phyloP scores from a whole-genome alignment of 306 rosid genomes.

The Quercus variabilis region DNA sequence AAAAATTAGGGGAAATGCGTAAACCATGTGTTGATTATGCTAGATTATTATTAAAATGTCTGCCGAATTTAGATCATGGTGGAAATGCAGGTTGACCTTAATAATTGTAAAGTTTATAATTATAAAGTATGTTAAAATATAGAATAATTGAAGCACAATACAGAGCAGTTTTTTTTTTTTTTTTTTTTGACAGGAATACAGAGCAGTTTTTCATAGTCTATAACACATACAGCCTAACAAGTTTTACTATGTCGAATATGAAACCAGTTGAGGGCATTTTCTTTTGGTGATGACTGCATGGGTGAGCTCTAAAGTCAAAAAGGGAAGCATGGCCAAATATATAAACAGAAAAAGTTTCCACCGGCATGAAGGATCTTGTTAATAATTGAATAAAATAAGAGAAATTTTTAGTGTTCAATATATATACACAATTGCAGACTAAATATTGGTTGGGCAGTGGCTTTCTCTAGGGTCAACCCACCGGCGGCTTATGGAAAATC shows the following conservation, averaged over 20 bases:
- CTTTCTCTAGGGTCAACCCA: not conserved
- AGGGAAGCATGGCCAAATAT: conserved; percentile 5
- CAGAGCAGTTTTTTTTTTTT: not conserved
- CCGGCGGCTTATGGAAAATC: not conserved
- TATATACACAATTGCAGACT: not conserved
- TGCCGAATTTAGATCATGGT: not conserved
- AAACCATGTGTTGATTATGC: not conserved
- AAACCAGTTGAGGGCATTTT: not conserved
- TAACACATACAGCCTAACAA: not conserved
- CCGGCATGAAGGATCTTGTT: conserved; percentile 11
- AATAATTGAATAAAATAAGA: not conserved
- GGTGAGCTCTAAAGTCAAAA: conserved; percentile 18
- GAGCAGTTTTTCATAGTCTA: not conserved
- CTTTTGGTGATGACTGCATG: not conserved
- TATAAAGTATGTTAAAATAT: not conserved
- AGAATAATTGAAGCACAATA: not conserved
- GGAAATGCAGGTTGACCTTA: conserved; percentile 16
- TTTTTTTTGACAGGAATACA: not conserved
- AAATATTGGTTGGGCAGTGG: not conserved
- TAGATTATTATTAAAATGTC: not conserved
- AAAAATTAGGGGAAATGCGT: not conserved
- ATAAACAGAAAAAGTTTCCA: conserved; percentile 25
- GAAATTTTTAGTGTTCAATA: not conserved
- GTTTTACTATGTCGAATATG: not conserved
- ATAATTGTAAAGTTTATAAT: conserved; percentile 21